Base-by-base conservation (phyloP, 2,329 filamentous ascomycete genomes). In the Colletotrichum gloeosporioides region DNA sequence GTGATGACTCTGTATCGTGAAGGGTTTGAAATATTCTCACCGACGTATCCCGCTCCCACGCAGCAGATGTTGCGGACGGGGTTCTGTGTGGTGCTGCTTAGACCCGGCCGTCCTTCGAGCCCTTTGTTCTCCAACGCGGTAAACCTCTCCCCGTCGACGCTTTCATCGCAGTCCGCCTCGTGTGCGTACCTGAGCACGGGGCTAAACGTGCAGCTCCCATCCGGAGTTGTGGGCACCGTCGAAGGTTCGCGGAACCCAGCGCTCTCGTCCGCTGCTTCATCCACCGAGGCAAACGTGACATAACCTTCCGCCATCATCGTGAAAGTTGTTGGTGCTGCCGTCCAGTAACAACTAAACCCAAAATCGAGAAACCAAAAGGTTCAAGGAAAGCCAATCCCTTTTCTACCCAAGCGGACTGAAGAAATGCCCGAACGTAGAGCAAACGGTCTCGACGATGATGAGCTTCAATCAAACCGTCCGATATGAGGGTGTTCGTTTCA, bases 1-100 rank as follows among this genome's bases (percentile, higher is more conserved):
- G 29, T 31, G 66, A 39, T 64, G 34, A 12, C 6, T 15, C 0
- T 1, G 55, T 8, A 0, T 13, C 22, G 9, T 34, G 2, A 66
- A 9, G 6, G 4, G 49, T 1, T 57, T 27, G 16, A 4, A n/a
- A 3, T 13, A 32, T 13, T 87, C 92, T 81, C 87, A 94, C 92
- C 93, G 76, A 95, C 93, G 83, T 95, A 95, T 79, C 94, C 94
- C 78, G 94, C 94, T 66, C 94, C 94, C 77, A 95, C 92, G 82
- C 93, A 95, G 84, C 93, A 95, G 69, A 95, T 92, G 80, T 90
- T 93, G 80, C 86, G 86, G 53, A 93, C 83, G 27, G 32, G 57
- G 27, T 61, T 16, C 22, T 63, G n/a, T 3, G 25, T 25, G 15
- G 25, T 27, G 10, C 16, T 22, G 53, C 31, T 18, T 13, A 32